Evolutionary conservation across 345 rosid species (phyloP), one percentile per base, ranked within the genome.

Genomic region (Heritiera littoralis): DNA sequence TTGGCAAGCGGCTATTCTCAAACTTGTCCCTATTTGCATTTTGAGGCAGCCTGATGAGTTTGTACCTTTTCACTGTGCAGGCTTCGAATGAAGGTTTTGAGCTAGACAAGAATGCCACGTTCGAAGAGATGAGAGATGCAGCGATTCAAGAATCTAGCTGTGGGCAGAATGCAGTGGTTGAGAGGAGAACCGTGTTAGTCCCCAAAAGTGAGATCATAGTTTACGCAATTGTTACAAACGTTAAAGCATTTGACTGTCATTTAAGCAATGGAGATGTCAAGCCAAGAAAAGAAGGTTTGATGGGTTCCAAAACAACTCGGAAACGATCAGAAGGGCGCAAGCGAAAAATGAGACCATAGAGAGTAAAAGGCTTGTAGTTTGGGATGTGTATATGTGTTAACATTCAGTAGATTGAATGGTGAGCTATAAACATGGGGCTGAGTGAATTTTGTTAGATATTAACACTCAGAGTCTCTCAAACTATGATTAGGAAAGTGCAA

Each of bases 141-240:
- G 97, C 97, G 0, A 74, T 86, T 56, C 83, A 84, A 83, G 92
- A 88, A 40, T 80, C 79, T 1, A 54, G 80, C 55, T 88, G 91
- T 8, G 94, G 97, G 20, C 91, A 89, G 64, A 90, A 77, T 68
- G 85, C 83, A 66, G 85, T 86, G 48, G 73, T 88, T 2, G 89
- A 87, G 85, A 86, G 80, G 79, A 86, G 83, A 79, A 9, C 3
- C 23, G 43, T 79, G 38, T 40, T 66, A 8, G 86, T 86, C 66
- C 89, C 99, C 2, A 89, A 79, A 85, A 85, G 86, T 30, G 92
- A 92, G 79, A 73, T 80, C 77, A 83, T 85, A 12, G 88, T 83
- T 20, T 85, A 89, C 83, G 97, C 94, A 66, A 75, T 88, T 35
- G 92, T 89, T 56, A 94, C 97, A 43, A 94, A 88, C 83, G 81